Evolutionary conservation across 2,329 filamentous ascomycete species (phyloP).

Genomic region (Aspergillus alliaceus): DNA sequence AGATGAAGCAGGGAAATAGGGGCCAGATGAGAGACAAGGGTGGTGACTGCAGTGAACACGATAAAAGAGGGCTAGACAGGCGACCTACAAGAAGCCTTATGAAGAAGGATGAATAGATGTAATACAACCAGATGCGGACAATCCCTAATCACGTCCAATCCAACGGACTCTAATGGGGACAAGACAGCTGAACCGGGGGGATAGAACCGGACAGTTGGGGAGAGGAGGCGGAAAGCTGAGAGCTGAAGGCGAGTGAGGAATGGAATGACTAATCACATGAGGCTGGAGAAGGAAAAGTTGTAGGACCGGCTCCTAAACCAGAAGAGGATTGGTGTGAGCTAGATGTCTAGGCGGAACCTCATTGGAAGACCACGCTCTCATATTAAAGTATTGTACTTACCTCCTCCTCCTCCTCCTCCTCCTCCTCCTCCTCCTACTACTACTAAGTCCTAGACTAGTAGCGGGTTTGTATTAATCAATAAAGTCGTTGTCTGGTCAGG

Average conservation of each 20-base stretch:
- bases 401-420: too few species aligned
- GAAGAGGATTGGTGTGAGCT: not conserved
- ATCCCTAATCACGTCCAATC: slow-evolving; percentile 17
- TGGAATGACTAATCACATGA: slow-evolving; percentile 1
- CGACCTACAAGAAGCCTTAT: slow-evolving; percentile 46
- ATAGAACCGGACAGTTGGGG: slow-evolving; percentile 6
- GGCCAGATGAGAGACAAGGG: slow-evolving; percentile 17
- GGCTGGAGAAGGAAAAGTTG: slow-evolving; percentile 1
- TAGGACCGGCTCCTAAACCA: not conserved
- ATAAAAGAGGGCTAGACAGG: slow-evolving; percentile 32
- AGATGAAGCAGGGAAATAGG: slow-evolving; percentile 18
- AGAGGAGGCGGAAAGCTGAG: slow-evolving; percentile 2
- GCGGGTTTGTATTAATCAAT: too few species aligned
- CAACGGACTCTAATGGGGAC: slow-evolving; percentile 14
- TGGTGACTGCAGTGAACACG: slow-evolving; percentile 11
- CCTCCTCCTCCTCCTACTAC: too few species aligned
- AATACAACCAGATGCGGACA: slow-evolving; percentile 15
- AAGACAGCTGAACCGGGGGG: slow-evolving; percentile 12
- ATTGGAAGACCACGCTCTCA: too few species aligned
- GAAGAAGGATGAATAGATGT: slow-evolving; percentile 15
- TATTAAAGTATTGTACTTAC: too few species aligned
- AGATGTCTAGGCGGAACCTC: too few species aligned
- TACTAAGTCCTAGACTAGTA: too few species aligned
- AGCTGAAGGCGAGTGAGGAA: not conserved
- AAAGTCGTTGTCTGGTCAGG: not conserved